Base-by-base conservation (phyloP, 495 filamentous ascomycete genomes). In the Tricharina praecox region DNA sequence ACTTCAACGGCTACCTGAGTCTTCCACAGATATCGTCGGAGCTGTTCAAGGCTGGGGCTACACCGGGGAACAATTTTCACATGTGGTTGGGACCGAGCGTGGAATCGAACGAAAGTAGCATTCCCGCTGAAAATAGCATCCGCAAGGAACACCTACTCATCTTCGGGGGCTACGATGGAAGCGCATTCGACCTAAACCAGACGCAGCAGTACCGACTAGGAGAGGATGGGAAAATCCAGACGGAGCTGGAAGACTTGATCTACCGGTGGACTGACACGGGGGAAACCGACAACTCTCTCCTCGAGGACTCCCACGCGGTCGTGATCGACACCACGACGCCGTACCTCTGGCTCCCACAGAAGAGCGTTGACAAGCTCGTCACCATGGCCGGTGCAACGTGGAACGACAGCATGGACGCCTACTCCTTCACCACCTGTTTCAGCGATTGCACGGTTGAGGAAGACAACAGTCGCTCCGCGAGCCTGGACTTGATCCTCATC, bases 381-480 rank as follows among this genome's bases (percentile, higher is more conserved):
- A 3, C 77, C 16, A 73, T 76, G 39, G 55, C 61, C 16, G 74
- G 66, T 21, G 52, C 94, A 18, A 58, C 53, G 34, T 96, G 82
- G 81, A 70, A 73, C 56, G 64, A 68, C 7, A 64, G 65, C 42
- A 70, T 83, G 36, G 76, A 75, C 24, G 52, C 61, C n/a, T 81
- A 70, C 45, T 84, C 84, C 35, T 34, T 56, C n/a, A 59, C 49
- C 16, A 33, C 37, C 13, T 58, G 54, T 20, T 19, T 41, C 11
- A 46, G 10, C 15, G 15, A 50, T 41, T 53, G 60, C 48, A 41
- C 16, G 21, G 26, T 18, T 7, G 20, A 23, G 5, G 53, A 58
- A 35, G 2, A 13, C 0, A 40, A 33, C 7, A 32, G 48, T 2
- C 16, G 20, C 4, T 4, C 9, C 8, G 53, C 53, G 3, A 7